A percentile compares a stretch with the other conserved stretches of the same genome.
Conservation (phyloP, 2,329 filamentous ascomycete species). For the Clarireedia monteithiana region DNA sequence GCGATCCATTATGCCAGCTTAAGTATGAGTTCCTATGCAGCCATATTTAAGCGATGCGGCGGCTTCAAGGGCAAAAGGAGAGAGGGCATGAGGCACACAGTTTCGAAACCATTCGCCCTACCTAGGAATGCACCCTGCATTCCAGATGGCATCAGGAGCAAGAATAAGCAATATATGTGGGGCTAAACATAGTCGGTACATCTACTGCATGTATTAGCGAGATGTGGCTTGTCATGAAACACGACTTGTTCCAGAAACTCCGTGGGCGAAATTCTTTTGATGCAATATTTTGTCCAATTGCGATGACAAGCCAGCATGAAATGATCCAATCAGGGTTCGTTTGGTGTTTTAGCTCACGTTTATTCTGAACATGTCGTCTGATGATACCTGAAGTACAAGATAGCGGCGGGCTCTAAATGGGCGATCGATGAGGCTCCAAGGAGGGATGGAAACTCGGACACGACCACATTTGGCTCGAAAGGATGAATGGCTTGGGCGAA, state of each 20-base stretch:
- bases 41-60: not conserved
- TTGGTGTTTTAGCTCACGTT: not conserved
- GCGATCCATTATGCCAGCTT: not conserved
- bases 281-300: too few species aligned
- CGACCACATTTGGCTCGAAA: too few species aligned
- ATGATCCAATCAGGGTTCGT: not conserved
- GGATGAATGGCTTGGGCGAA: too few species aligned
- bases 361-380: not conserved
- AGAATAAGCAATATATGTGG: not conserved
- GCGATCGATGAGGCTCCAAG: too few species aligned
- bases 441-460: too few species aligned
- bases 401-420: too few species aligned
- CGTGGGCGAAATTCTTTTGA: not conserved
- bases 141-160: not conserved
- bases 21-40: not conserved
- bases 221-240: conserved; percentile 1
- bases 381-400: not conserved
- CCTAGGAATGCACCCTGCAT: not conserved
- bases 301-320: too few species aligned
- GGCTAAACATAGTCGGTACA: not conserved
- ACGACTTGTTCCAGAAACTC: not conserved
- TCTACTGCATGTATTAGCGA: not conserved
- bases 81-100: conserved; percentile 7
- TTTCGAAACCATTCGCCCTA: conserved; percentile 13
- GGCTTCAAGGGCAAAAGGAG: conserved; percentile 8